Evolutionary conservation across 2,329 filamentous ascomycete species (phyloP), one percentile per base, ranked within the genome.

Genomic region (Botrytis paeoniae): DNA sequence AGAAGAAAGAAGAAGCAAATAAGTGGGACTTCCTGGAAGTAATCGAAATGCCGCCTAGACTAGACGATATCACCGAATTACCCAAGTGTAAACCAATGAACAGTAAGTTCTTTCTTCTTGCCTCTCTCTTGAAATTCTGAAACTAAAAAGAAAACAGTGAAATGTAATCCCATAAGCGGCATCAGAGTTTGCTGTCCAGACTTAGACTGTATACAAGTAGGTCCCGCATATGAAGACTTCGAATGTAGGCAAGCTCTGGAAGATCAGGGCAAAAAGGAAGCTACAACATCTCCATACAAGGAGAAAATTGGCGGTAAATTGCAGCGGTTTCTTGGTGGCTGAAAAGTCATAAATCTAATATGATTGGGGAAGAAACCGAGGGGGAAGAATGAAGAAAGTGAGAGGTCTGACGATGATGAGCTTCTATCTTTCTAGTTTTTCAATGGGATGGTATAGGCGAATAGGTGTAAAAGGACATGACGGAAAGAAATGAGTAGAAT

Each of bases 21-120:
- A 59, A 62, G 7, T 45, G 54, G 54, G 39, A 70, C 7, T 37
- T 37, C 6, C 22, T 66, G 8, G 4, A 66, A 37, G 22, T n/a
- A 25, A 48, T 70, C 1, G 1, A 51, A 29, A 41, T 54, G 16
- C 69, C 69, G 43, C 59, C 32, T 20, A 48, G 69, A 61, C 12
- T 63, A 12, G 69, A 70, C 18, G 69, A 70, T 54, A 54, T 70
- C 32, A 70, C 59, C 16, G 43, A 48, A n/a, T 39, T 71, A 16
- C 63, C 43, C 25, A 66, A 39, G 22, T 66, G 63, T 22, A 66
- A 66, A 39, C 32, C 43, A 39, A 37, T 66, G 25, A 66, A 66
- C 25, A 66, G 63, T 66, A 37, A 4, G 43, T 39, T 32, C 9
- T 37, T 29, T 51, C 3, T 6, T 37, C n/a, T 32, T 29, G 6